Conservation (phyloP, 2,329 filamentous ascomycete genomes). For the Colletotrichum phormii region DNA sequence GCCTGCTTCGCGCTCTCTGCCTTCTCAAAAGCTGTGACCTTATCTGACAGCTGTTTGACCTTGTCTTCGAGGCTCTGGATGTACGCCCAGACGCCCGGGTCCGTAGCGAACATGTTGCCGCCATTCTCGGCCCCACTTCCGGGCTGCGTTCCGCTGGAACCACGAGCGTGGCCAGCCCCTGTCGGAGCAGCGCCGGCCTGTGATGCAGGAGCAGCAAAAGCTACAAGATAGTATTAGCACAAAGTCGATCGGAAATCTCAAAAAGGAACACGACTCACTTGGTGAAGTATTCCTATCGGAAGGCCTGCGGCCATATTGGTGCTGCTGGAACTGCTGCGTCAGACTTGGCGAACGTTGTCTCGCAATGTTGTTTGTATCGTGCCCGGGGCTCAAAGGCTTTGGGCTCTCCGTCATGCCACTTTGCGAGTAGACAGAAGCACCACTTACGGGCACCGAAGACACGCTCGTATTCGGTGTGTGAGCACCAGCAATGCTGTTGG, state of each 20-base stretch:
- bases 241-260: not conserved
- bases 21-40: conserved; percentile 52
- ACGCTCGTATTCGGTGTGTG: conserved; percentile 63
- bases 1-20: conserved; percentile 51
- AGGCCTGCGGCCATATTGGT: conserved; percentile 68
- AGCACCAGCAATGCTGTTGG: conserved; percentile 52
- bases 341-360: conserved; percentile 75
- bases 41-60: conserved; percentile 59
- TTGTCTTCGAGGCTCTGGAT: conserved; percentile 76
- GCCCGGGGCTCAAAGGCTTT: conserved; percentile 81
- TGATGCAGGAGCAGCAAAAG: conserved; percentile 36
- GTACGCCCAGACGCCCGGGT: conserved; percentile 77
- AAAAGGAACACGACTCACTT: conserved; percentile 21
- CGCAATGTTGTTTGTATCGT: conserved; percentile 62
- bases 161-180: conserved; percentile 44
- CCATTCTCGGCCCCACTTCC: conserved; percentile 69
- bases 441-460: conserved; percentile 59
- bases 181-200: conserved; percentile 40
- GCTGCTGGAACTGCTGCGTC: conserved; percentile 73
- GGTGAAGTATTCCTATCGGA: conserved; percentile 67
- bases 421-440: conserved; percentile 75
- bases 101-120: conserved; percentile 74
- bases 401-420: conserved; percentile 86
- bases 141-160: conserved; percentile 64
- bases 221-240: conserved; percentile 13